These are phyloP conservation scores for Aphanoascus verrucosus DNA, from an alignment of 2,329 filamentous ascomycete species.

Conservation along the genomic window DNA sequence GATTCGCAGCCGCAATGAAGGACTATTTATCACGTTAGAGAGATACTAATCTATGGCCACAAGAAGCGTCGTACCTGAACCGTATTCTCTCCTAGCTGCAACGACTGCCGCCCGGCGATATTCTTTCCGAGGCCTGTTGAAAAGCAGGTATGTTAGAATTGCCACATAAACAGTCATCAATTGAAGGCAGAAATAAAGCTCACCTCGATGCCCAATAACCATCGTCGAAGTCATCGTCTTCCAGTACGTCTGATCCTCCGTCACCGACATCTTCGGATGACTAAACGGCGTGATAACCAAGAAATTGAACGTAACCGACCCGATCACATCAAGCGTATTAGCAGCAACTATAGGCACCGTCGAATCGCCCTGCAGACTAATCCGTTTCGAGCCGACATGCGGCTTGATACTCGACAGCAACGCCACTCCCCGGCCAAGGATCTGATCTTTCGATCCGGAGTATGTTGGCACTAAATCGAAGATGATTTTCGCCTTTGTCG, in stretches of 20 bases:
- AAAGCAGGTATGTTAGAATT: slow-evolving; percentile 7
- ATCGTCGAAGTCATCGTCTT: slow-evolving; percentile 82
- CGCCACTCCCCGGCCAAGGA: slow-evolving; percentile 80
- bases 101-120: slow-evolving; percentile 64
- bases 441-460: slow-evolving; percentile 65
- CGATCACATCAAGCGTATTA: slow-evolving; percentile 77
- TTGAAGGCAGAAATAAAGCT: slow-evolving; percentile 9
- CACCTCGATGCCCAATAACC: slow-evolving; percentile 57
- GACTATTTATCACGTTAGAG: slow-evolving; percentile 43
- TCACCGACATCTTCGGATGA: slow-evolving; percentile 88
- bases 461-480: slow-evolving; percentile 97
- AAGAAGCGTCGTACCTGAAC: slow-evolving; percentile 43
- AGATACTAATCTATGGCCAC: neutral
- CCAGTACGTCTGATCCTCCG: slow-evolving; percentile 89
- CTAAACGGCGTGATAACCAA: slow-evolving; percentile 86
- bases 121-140: slow-evolving; percentile 78
- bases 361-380: slow-evolving; percentile 82
- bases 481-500: slow-evolving; percentile 70
- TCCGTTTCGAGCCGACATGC: slow-evolving; percentile 71
- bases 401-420: slow-evolving; percentile 78
- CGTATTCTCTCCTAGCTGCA: slow-evolving; percentile 95
- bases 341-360: slow-evolving; percentile 82
- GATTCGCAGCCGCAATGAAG: slow-evolving; percentile 89
- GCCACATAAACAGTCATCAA: slow-evolving; percentile 11
- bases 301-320: slow-evolving; percentile 93